Evolutionary conservation across 306 rosid species (phyloP).

Genomic region (Benincasa hispida): DNA sequence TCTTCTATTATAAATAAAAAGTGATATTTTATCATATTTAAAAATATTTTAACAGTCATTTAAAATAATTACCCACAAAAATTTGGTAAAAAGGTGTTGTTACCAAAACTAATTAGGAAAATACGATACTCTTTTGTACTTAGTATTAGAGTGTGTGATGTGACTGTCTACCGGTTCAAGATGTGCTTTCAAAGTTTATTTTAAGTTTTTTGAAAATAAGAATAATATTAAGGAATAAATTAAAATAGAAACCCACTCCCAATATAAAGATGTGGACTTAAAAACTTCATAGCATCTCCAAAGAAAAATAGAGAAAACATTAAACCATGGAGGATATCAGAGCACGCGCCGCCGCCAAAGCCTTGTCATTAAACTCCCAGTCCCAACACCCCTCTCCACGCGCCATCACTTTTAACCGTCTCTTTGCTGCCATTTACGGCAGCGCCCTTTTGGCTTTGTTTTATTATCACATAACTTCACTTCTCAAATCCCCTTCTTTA

Average conservation of each 20-base stretch:
- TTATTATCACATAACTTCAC: conserved; percentile 12
- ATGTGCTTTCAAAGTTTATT: too few species aligned
- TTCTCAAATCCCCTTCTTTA: conserved; percentile 7
- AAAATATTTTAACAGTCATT: too few species aligned
- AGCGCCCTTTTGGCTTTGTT: conserved; percentile 19
- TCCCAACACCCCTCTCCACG: background rate
- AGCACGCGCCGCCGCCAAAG: background rate
- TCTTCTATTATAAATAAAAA: too few species aligned
- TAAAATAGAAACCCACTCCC: background rate
- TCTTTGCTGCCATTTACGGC: conserved; percentile 15
- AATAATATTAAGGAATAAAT: background rate
- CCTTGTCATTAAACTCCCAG: conserved; percentile 12
- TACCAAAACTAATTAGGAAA: too few species aligned
- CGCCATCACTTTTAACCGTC: conserved; percentile 10
- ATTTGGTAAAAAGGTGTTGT: too few species aligned
- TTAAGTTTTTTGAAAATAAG: too few species aligned
- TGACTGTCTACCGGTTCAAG: too few species aligned
- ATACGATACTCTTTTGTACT: too few species aligned
- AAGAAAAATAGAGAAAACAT: background rate
- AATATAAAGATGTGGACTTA: background rate
- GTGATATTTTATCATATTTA: too few species aligned
- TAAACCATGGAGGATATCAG: background rate
- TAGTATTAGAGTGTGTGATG: too few species aligned
- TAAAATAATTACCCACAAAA: too few species aligned
- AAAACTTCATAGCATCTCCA: background rate